Base-by-base conservation (phyloP, 345 rosid genomes). In the Syzygium grande region DNA sequence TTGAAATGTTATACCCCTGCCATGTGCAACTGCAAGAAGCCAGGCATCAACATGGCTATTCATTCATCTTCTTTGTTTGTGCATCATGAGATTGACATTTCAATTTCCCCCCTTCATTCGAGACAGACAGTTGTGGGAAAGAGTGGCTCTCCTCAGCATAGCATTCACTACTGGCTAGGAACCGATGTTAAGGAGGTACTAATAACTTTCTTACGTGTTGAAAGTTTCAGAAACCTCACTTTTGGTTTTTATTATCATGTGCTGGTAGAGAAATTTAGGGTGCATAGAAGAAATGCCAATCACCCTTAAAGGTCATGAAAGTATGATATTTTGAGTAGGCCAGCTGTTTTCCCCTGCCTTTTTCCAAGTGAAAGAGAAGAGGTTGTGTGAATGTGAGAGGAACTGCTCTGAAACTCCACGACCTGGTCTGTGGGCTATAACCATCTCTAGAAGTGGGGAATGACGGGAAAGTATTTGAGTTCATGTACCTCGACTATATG, bases 121-220 rank as follows among this genome's bases (percentile, higher is more conserved):
- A 19, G 61, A 86, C 94, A 97, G 99, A 96, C 97, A 49, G 86
- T 89, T 90, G 59, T 92, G 90, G 91, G 88, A 34, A 95, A 93
- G 93, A 89, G 87, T 27, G 95, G 95, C 43, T 84, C 93, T 88
- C 92, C 92, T 43, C 94, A 90, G 87, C 92, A 94, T 86, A 96
- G 94, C 78, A 92, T 97, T 85, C 99, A 97, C 89, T 97, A 95
- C 87, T 97, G 99, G 99, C 86, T 94, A 17, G 99, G 99, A 89
- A 93, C 89, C 86, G 92, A 94, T 85, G 95, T 96, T 73, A 93
- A 89, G 58, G 86, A 95, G 98, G 98, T 94, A 38, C 21, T 30
- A 12, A 52, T 55, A 22, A 73, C 55, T 73, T 84, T 53, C 84
- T 84, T 25, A 41, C 55, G 79, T 84, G 78, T 73, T 2, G 25